Evolutionary conservation across 495 filamentous ascomycete species (phyloP).

Genomic region (Diplogelasinospora grovesii): DNA sequence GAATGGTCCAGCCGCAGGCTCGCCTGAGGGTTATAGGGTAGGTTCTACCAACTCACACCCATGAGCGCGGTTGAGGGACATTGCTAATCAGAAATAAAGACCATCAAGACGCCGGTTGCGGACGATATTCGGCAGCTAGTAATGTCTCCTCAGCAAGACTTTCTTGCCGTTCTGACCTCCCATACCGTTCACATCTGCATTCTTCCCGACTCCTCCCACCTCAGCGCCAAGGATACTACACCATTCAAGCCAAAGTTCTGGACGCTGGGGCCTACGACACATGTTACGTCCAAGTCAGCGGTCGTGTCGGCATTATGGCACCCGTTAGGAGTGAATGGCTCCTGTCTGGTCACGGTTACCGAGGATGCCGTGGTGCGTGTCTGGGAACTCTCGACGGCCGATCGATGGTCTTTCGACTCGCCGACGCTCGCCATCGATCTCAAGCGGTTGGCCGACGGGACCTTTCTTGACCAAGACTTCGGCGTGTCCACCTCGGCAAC

Average conservation of each 20-base stretch:
- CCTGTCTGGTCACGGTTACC: conserved; percentile 75
- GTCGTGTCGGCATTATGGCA: conserved; percentile 80
- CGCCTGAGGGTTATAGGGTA: conserved; percentile 41
- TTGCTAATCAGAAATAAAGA: conserved; percentile 30
- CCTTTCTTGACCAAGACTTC: conserved; percentile 69
- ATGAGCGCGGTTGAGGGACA: no score
- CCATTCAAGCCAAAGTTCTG: conserved; percentile 73
- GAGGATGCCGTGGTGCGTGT: conserved; percentile 76
- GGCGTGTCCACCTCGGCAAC: conserved; percentile 59
- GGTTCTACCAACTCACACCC: conserved; percentile 17
- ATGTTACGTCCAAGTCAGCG: conserved; percentile 73
- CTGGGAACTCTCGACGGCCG: conserved; percentile 75
- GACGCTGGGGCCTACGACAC: conserved; percentile 79
- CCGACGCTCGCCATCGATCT: conserved; percentile 78
- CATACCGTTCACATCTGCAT: conserved; percentile 78
- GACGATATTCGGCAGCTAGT: conserved; percentile 73
- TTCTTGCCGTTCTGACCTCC: conserved; percentile 73
- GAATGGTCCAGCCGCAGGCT: conserved; percentile 11
- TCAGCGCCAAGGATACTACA: conserved; percentile 53
- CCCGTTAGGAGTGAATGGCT: conserved; percentile 66
- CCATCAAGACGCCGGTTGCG: conserved; percentile 63
- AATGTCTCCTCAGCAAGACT: conserved; percentile 71
- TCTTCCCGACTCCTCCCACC: conserved; percentile 67
- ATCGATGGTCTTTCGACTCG: conserved; percentile 76
- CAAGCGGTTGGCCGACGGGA: conserved; percentile 72